These are phyloP conservation scores for Fusarium chaquense DNA, from an alignment of 2,329 filamentous ascomycete species.

Conservation along the genomic window DNA sequence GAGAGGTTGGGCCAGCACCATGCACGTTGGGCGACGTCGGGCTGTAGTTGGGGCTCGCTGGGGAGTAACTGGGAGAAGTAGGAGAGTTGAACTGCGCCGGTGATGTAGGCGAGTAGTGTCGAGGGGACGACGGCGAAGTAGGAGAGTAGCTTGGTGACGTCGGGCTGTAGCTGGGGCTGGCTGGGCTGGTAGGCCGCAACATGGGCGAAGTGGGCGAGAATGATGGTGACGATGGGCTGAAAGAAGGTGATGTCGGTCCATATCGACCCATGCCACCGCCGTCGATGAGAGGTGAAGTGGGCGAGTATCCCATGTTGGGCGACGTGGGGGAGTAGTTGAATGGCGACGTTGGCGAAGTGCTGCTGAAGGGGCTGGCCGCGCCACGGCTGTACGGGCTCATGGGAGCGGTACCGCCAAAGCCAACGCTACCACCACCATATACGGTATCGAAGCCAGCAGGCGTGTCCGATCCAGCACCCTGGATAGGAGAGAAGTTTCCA, in stretches of 20 bases:
- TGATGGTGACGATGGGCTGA: conserved; percentile 72
- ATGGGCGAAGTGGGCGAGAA: conserved; percentile 73
- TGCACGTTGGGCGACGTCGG: conserved; percentile 72
- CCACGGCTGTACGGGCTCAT: conserved; percentile 74
- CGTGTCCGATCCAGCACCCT: conserved; percentile 77
- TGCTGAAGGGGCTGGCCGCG: conserved; percentile 81
- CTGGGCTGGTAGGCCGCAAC: conserved; percentile 66
- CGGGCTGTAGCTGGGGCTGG: conserved; percentile 72
- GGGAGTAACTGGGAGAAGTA: conserved; percentile 79
- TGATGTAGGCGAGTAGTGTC: conserved; percentile 76
- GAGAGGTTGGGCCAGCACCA: conserved; percentile 62
- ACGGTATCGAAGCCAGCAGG: conserved; percentile 74
- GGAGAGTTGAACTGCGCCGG: conserved; percentile 79
- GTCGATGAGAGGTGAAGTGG: conserved; percentile 76
- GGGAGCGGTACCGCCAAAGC: conserved; percentile 60
- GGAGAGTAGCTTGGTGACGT: conserved; percentile 75
- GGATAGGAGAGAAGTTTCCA: conserved; percentile 81
- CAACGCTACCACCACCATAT: conserved; percentile 63
- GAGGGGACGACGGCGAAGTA: conserved; percentile 68
- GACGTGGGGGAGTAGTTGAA: conserved; percentile 82
- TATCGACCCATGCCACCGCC: conserved; percentile 63
- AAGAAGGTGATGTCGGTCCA: conserved; percentile 68
- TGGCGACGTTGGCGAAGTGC: conserved; percentile 75
- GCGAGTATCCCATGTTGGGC: conserved; percentile 78
- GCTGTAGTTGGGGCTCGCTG: conserved; percentile 77